phyloP scores from a whole-genome alignment of 1,139 yeast species.

The Zygosaccharomyces pseudobailii region DNA sequence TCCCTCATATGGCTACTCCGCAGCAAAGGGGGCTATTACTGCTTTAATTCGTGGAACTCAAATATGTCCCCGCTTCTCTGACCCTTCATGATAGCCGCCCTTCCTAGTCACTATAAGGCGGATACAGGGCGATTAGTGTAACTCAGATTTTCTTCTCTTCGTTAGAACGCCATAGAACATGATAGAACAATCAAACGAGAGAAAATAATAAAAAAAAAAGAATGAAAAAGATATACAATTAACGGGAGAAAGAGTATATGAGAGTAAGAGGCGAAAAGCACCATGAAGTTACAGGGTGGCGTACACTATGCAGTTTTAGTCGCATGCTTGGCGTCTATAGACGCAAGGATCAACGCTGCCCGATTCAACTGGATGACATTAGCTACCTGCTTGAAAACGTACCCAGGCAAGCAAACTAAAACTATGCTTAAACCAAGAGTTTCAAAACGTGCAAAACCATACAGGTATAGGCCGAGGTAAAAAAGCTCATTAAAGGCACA shows the following conservation, averaged over 20 bases:
- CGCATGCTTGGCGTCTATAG: conserved; percentile 64
- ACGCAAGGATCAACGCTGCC: conserved; percentile 81
- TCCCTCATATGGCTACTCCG: no score
- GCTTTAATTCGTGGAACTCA: no score
- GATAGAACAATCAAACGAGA: background rate
- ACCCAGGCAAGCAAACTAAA: conserved; percentile 70
- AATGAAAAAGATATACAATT: background rate
- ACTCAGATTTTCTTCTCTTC: background rate
- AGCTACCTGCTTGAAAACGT: conserved; percentile 87
- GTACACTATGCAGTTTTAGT: conserved; percentile 14
- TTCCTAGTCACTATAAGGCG: no score
- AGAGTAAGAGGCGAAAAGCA: background rate
- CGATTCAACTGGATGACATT: conserved; percentile 83
- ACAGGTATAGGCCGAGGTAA: conserved; percentile 82
- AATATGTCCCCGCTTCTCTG: no score
- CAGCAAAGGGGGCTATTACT: no score
- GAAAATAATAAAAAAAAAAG: background rate
- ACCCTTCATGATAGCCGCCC: no score
- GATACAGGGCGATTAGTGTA: background rate
- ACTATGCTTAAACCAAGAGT: conserved; percentile 52
- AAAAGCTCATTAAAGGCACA: conserved; percentile 93
- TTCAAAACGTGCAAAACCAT: conserved; percentile 44
- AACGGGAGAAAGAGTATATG: background rate
- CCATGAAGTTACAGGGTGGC: conserved; percentile 1
- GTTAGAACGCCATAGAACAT: background rate